phyloP scores from a whole-genome alignment of 345 rosid genomes.

The Eucalyptus marginata region DNA sequence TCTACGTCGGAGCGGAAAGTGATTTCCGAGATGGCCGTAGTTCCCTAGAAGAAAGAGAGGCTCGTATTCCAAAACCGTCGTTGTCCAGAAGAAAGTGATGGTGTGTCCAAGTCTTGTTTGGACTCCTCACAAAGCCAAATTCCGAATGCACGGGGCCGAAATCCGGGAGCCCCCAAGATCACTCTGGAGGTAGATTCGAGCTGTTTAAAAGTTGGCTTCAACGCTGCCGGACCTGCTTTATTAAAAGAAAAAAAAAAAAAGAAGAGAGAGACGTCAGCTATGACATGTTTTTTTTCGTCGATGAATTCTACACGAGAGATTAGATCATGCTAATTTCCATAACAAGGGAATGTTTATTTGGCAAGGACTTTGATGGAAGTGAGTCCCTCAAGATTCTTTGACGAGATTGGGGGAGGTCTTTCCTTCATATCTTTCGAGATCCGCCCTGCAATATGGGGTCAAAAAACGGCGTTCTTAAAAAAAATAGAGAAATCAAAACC shows the following conservation, averaged over 20 bases:
- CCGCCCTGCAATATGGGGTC: fast-evolving
- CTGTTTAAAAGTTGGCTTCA: background rate
- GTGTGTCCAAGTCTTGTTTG: background rate
- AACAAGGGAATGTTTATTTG: background rate
- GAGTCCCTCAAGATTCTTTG: background rate
- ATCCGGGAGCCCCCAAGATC: background rate
- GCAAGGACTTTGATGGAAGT: background rate
- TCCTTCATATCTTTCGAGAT: too few species aligned
- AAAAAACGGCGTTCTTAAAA: fast-evolving
- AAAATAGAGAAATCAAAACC: too few species aligned
- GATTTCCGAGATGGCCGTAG: background rate
- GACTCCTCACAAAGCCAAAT: background rate
- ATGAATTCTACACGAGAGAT: background rate
- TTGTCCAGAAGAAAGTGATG: background rate
- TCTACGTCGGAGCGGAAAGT: background rate
- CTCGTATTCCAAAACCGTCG: background rate
- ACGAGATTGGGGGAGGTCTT: background rate
- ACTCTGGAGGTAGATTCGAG: background rate
- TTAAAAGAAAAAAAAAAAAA: fast-evolving
- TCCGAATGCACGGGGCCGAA: background rate
- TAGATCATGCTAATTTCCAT: background rate
- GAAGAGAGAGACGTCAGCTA: background rate
- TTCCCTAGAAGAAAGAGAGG: background rate
- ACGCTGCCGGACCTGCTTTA: background rate
- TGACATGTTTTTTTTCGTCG: background rate